A percentile compares a stretch with the other conserved stretches of the same genome.
These are phyloP conservation scores for Candida labiduridarum DNA, from an alignment of 1,139 yeast species.

Conservation along the genomic window DNA sequence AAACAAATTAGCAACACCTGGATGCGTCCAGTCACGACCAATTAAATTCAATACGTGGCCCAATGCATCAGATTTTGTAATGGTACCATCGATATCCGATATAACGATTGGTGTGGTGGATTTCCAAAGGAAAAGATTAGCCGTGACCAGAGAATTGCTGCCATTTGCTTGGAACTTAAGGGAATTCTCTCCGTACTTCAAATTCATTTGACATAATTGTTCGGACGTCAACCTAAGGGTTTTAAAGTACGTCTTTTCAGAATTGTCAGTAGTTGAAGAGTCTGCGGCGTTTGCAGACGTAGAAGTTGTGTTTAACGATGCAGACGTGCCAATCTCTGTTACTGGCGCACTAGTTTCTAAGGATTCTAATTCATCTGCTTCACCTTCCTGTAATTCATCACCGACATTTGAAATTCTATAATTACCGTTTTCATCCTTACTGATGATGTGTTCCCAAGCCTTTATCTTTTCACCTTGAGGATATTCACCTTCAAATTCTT, in stretches of 20 bases:
- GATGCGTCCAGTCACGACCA: constrained; percentile 98
- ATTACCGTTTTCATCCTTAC: constrained; percentile 71
- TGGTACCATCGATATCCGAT: constrained; percentile 97
- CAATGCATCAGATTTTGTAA: constrained; percentile 94
- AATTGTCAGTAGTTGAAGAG: constrained; percentile 17
- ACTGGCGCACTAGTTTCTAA: constrained; percentile 3
- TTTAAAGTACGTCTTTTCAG: constrained; percentile 62
- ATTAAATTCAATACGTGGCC: constrained; percentile 94
- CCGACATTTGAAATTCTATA: constrained; percentile 51
- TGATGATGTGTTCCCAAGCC: constrained; percentile 39
- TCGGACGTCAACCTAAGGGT: constrained; percentile 91
- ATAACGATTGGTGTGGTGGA: constrained; percentile 87
- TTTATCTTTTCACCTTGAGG: constrained; percentile 22
- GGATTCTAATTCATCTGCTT: constrained; percentile 9
- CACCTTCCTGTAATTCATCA: constrained; percentile 14
- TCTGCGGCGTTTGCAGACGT: constrained; percentile 12
- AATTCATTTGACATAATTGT: constrained; percentile 72
- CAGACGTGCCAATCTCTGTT: not conserved
- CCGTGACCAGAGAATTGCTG: constrained; percentile 74
- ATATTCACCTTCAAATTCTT: constrained; percentile 36
- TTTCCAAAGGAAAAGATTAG: constrained; percentile 84
- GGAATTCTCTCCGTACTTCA: constrained; percentile 79
- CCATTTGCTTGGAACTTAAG: constrained; percentile 77
- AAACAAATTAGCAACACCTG: constrained; percentile 90
- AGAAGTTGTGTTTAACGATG: constrained; percentile 1